Conservation (phyloP, 2,329 filamentous ascomycete genomes). For the Colletotrichum somersetense region DNA sequence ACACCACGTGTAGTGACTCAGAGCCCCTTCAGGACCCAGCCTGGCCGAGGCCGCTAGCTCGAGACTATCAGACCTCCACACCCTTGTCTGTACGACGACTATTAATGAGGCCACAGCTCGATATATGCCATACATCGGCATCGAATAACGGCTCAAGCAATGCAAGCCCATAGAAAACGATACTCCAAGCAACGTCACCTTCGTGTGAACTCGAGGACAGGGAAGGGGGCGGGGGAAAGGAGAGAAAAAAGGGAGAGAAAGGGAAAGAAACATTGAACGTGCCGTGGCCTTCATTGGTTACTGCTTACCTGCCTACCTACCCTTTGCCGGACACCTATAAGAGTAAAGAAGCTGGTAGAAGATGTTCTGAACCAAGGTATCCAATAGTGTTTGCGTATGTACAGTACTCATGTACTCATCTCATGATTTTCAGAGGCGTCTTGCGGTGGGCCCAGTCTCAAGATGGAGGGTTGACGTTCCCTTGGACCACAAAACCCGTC, state of each 20-base stretch:
- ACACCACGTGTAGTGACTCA: neutral
- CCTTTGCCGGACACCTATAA: neutral
- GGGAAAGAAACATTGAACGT: neutral
- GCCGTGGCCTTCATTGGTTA: neutral
- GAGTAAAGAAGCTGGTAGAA: neutral
- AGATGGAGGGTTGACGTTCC: conserved; percentile 18
- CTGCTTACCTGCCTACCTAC: neutral
- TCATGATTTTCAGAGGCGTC: neutral
- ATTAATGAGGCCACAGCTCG: neutral
- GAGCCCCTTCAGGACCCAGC: neutral
- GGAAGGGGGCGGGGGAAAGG: no score
- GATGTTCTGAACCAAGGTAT: neutral
- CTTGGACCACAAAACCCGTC: conserved; percentile 10
- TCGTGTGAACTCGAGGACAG: neutral
- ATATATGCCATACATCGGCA: neutral
- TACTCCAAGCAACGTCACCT: neutral
- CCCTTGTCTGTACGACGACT: conserved; percentile 11
- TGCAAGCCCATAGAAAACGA: neutral
- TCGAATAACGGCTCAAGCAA: neutral
- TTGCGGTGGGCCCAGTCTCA: neutral
- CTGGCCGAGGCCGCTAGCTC: conserved; percentile 25
- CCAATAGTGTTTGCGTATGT: neutral
- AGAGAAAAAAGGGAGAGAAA: neutral
- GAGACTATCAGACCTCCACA: conserved; percentile 12
- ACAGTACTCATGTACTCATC: neutral